Conservation (phyloP, 257 asterid genomes). For the Ehretia macrophylla region DNA sequence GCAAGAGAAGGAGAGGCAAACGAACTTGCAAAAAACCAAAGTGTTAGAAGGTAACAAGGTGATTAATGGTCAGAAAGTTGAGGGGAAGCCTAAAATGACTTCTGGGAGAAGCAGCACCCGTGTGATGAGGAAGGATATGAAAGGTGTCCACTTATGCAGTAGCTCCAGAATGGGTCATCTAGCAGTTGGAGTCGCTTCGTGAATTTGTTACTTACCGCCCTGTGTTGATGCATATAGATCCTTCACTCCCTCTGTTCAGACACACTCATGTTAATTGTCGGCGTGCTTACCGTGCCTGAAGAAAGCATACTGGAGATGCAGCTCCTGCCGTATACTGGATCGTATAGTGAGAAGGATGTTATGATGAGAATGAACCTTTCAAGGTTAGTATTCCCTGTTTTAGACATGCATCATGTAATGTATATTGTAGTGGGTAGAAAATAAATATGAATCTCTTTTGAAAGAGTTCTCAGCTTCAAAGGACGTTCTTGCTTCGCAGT, state of each 20-base stretch:
- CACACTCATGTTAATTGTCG: too few species aligned
- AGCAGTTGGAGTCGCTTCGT: conserved; percentile 34
- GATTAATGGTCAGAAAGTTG: conserved; percentile 20
- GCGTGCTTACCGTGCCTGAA: too few species aligned
- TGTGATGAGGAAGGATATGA: conserved; percentile 19
- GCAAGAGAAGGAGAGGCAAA: conserved; percentile 25
- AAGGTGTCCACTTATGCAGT: conserved; percentile 15
- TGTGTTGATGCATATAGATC: neutral
- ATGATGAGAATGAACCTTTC: neutral
- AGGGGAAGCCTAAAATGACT: conserved; percentile 26
- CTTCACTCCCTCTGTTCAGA: neutral
- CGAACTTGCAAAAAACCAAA: conserved; percentile 16
- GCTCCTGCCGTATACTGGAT: too few species aligned
- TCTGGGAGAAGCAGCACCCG: conserved; percentile 13
- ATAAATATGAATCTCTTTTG: neutral
- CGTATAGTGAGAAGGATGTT: neutral
- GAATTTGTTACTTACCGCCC: conserved; percentile 3
- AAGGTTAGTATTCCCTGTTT: neutral
- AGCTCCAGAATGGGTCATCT: conserved; percentile 27
- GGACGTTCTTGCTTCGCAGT: neutral
- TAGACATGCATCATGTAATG: conserved; percentile 6
- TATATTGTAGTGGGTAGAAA: conserved; percentile 14
- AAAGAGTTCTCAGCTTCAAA: neutral
- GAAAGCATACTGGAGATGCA: too few species aligned
- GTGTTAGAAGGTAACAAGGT: conserved; percentile 14